Conservation (phyloP, 371 early-diverging fungal species). For the Apophysomyces ossiformis region DNA sequence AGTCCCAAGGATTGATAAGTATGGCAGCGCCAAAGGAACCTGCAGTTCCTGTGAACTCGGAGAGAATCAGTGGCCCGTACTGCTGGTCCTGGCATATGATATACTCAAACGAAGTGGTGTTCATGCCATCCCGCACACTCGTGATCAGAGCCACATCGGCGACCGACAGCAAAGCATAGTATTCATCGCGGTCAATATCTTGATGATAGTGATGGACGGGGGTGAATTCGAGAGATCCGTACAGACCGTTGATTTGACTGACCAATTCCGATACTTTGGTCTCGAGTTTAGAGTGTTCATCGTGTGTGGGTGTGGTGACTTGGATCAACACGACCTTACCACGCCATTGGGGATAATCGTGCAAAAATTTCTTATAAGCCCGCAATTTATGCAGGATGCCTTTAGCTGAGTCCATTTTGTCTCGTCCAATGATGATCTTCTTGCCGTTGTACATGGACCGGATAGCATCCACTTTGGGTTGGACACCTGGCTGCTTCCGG, state of each 20-base stretch:
- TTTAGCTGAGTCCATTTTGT: constrained; percentile 98
- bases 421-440: constrained; percentile 96
- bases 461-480: constrained; percentile 78
- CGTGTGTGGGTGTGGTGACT: constrained; percentile 61
- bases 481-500: constrained; percentile 59
- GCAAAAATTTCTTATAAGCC: constrained; percentile 93
- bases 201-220: constrained; percentile 97
- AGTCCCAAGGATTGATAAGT: constrained; percentile 97
- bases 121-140: constrained; percentile 99
- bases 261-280: constrained; percentile 89
- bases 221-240: constrained; percentile 92
- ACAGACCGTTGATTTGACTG: constrained; percentile 92
- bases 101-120: constrained; percentile 98
- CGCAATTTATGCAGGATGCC: constrained; percentile 97
- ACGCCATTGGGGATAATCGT: constrained; percentile 88
- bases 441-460: constrained; percentile 89
- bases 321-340: constrained; percentile 93
- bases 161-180: constrained; percentile 92
- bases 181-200: constrained; percentile 93
- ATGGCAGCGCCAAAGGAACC: constrained; percentile 90
- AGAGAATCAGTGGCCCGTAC: constrained; percentile 91
- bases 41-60: constrained; percentile 98
- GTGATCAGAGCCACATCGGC: constrained; percentile 98
- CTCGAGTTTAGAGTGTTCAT: constrained; percentile 75
- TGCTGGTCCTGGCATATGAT: constrained; percentile 95